Evolutionary conservation across 75 land plant species (phyloP).

Genomic region (Pinus albicaulis): DNA sequence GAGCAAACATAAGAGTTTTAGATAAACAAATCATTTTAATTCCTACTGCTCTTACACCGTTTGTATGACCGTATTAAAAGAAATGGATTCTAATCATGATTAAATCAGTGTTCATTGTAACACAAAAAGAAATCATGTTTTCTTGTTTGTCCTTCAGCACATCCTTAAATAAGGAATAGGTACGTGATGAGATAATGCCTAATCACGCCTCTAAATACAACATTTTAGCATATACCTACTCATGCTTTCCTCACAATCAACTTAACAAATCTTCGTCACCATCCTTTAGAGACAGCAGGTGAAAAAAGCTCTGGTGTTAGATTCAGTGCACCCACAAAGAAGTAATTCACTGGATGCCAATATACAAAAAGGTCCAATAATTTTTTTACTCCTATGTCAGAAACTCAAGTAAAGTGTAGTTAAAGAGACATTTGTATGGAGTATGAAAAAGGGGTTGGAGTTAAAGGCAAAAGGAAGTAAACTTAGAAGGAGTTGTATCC

Average conservation of each 20-base stretch:
- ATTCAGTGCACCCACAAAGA: neutral
- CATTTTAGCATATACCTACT: neutral
- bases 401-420: too few species aligned
- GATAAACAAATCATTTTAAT: neutral
- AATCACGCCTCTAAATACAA: neutral
- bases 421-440: neutral
- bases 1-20: too few species aligned
- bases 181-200: neutral
- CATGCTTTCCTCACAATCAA: neutral
- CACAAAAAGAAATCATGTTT: neutral
- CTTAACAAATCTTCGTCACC: neutral
- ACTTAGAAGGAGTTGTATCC: constrained; percentile 5
- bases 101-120: neutral
- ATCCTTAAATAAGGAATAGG: neutral
- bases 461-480: neutral
- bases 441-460: neutral
- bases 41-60: neutral
- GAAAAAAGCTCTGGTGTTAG: neutral
- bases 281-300: neutral
- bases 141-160: neutral
- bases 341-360: neutral
- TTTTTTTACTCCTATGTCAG: too few species aligned
- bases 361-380: neutral
- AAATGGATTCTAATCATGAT: neutral
- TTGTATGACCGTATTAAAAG: neutral